Conservation (phyloP, 768 basidiomycete species). For the Boletus insuetus region DNA sequence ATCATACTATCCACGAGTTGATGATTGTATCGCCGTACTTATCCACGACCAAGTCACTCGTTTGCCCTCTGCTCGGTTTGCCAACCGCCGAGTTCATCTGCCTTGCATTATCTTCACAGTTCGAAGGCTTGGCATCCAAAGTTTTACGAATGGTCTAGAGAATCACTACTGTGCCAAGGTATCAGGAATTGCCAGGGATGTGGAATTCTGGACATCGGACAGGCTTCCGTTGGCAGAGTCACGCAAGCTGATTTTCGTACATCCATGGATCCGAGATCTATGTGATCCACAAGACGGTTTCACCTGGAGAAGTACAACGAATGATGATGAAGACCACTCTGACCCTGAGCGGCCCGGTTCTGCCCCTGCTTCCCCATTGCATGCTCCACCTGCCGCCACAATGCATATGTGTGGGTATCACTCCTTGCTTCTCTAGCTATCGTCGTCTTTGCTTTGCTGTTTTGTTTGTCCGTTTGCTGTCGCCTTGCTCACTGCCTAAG, state of each 20-base stretch:
- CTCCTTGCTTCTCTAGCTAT: no score
- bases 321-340: not conserved
- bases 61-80: not conserved
- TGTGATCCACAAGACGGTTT: not conserved
- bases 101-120: conserved; percentile 2
- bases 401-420: no score
- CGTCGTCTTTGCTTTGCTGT: no score
- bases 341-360: not conserved
- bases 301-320: not conserved
- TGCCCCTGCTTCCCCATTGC: not conserved
- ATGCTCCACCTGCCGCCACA: not conserved
- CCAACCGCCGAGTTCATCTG: not conserved
- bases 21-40: not conserved
- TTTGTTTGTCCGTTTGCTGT: no score
- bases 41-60: not conserved
- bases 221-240: not conserved
- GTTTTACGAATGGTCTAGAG: not conserved
- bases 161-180: not conserved
- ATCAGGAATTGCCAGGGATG: not conserved
- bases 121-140: not conserved
- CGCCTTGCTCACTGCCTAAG: no score
- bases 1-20: no score
- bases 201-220: not conserved
- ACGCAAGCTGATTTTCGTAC: not conserved
- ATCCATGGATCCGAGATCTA: conserved; percentile 1